Base-by-base conservation (phyloP, 768 basidiomycete species). In the Coprinellus micaceus region DNA sequence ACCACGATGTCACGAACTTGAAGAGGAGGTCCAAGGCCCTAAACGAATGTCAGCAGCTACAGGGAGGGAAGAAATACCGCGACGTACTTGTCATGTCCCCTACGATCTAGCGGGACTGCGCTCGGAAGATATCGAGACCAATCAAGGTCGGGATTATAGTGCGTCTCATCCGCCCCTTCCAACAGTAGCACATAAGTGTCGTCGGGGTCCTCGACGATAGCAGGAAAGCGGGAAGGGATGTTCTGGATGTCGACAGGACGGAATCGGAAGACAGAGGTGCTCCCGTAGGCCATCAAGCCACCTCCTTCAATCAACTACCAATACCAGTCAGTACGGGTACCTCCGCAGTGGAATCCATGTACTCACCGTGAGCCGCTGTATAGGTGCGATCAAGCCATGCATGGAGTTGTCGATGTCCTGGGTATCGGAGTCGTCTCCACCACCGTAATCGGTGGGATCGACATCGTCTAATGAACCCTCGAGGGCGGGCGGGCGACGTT, bases 1-100 rank as follows among this genome's bases (percentile, higher is more conserved):
- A 79, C 79, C 79, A 82, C 3, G 76, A 75, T 7, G 74, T 75
- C 63, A 74, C 74, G 64, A 78, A 78, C 61, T 76, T 78, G 71
- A 82, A 80, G 4, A 75, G 53, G 13, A 77, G 70, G 54, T 79
- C 75, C 40, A 82, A 73, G 0, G 79, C 64, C 53, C 77, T n/a
- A n/a, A n/a, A n/a, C n/a, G n/a, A n/a, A n/a, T n/a, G n/a, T n/a
- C n/a, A n/a, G n/a, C n/a, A n/a, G n/a, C n/a, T n/a, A n/a, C n/a
- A n/a, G n/a, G n/a, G n/a, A n/a, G n/a, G n/a, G n/a, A n/a, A n/a
- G n/a, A n/a, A n/a, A n/a, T n/a, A n/a, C n/a, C n/a, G n/a, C n/a
- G n/a, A 61, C 72, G 52, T 52, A 76, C 78, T 63, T 73, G 62
- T 79, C 79, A 54, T 80, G 79, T 49, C 76, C 76, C 45, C 63